Evolutionary conservation across 2,329 filamentous ascomycete genomes (phyloP).

Genomic region (Monosporascus sp.): DNA sequence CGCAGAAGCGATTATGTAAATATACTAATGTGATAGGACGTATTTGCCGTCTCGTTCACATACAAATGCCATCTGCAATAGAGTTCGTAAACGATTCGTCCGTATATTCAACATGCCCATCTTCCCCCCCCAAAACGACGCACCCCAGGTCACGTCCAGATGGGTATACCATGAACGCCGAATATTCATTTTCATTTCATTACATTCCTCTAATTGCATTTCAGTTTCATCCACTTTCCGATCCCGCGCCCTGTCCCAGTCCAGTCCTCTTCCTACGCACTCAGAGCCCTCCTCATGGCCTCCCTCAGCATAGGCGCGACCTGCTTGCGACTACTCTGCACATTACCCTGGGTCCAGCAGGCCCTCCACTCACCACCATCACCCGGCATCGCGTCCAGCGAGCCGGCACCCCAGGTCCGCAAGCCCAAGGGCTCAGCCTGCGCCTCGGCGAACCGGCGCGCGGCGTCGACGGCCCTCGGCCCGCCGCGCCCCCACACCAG

Average conservation of each 20-base stretch:
- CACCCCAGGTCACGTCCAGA: no score
- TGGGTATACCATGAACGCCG: no score
- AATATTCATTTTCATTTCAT: no score
- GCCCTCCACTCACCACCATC: constrained; percentile 39
- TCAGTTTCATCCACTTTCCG: not conserved
- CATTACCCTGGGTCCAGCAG: constrained; percentile 61
- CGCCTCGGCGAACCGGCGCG: constrained; percentile 46
- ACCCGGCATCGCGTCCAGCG: constrained; percentile 31
- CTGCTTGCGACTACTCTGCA: constrained; percentile 61
- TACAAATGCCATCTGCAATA: no score
- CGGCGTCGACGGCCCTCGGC: constrained; percentile 39
- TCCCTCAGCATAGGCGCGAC: constrained; percentile 62
- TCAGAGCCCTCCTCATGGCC: constrained; percentile 33
- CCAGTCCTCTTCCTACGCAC: not conserved
- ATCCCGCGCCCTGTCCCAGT: not conserved
- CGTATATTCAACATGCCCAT: no score
- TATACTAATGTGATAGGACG: no score
- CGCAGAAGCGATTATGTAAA: no score
- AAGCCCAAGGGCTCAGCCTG: constrained; percentile 48
- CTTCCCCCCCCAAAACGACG: no score
- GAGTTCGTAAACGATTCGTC: no score
- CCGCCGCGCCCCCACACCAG: constrained; percentile 58
- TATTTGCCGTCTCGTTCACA: no score
- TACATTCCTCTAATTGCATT: no score
- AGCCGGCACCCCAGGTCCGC: constrained; percentile 44